phyloP scores from a whole-genome alignment of 768 basidiomycete genomes.

The Hortiboletus flavorubellus region DNA sequence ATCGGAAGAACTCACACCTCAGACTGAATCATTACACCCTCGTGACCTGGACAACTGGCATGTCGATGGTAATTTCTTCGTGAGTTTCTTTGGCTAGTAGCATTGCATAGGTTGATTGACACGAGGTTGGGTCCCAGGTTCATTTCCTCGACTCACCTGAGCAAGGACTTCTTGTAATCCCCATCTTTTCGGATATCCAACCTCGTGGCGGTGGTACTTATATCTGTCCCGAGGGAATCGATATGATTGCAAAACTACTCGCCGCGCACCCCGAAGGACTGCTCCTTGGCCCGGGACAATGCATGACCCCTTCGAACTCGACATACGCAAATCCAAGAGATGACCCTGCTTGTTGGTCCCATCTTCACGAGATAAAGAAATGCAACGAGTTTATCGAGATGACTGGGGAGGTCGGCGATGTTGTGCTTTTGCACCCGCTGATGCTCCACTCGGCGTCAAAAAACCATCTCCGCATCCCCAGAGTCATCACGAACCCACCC shows the following conservation, averaged over 20 bases:
- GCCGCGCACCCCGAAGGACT: conserved; percentile 2
- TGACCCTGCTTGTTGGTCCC: neutral
- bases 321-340: conserved; percentile 1
- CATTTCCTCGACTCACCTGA: conserved; percentile 14
- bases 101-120: neutral
- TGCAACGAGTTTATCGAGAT: neutral
- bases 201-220: conserved; percentile 1
- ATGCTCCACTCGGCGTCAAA: conserved; percentile 65
- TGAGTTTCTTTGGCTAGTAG: neutral
- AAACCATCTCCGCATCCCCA: conserved; percentile 52
- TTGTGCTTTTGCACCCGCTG: conserved; percentile 44
- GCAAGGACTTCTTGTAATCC: conserved; percentile 1
- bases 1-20: conserved; percentile 5
- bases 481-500: conserved; percentile 66
- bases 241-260: conserved; percentile 4
- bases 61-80: conserved; percentile 7
- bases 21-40: neutral
- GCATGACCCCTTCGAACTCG: conserved; percentile 6
- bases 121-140: neutral
- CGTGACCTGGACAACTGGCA: conserved; percentile 2
- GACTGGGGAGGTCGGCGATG: conserved; percentile 7
- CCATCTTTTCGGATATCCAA: conserved; percentile 10
- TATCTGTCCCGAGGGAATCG: conserved; percentile 3
- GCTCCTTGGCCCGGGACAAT: neutral
- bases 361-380: conserved; percentile 3